Conservation (phyloP, 2,329 filamentous ascomycete genomes). For the Phaeosphaeriaceae sp. region DNA sequence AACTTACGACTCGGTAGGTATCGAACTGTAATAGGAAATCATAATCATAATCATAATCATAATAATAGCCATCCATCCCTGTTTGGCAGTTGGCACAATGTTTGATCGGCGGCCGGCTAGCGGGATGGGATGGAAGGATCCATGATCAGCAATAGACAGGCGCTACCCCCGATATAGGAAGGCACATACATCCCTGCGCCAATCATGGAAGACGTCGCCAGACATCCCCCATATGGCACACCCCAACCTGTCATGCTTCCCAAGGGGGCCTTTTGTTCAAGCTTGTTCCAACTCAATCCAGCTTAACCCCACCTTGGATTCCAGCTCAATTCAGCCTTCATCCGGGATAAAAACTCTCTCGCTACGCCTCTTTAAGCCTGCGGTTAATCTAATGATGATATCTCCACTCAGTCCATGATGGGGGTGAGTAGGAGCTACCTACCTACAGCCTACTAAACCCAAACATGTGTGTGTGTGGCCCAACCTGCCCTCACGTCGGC, state of each 20-base stretch:
- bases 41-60: too few relatives aligned
- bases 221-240: constrained; percentile 34
- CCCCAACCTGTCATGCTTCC: background rate
- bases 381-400: too few relatives aligned
- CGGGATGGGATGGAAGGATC: constrained; percentile 16
- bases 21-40: too few relatives aligned
- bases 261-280: background rate
- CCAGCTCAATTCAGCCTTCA: background rate
- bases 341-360: too few relatives aligned
- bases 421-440: too few relatives aligned
- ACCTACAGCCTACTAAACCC: too few relatives aligned
- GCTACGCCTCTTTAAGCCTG: too few relatives aligned
- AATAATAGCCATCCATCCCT: constrained; percentile 3
- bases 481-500: constrained; percentile 19
- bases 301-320: background rate
- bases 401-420: constrained; percentile 1
- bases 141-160: constrained; percentile 23
- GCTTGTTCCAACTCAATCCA: background rate
- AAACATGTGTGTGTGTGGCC: too few relatives aligned
- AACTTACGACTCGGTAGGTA: too few relatives aligned
- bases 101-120: constrained; percentile 42
- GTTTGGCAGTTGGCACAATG: constrained; percentile 23
- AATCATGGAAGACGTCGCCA: constrained; percentile 35
- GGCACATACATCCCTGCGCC: constrained; percentile 37
- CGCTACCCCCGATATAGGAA: constrained; percentile 25